These are phyloP conservation scores for Mucor circinelloides DNA, from an alignment of 371 early-diverging fungal genomes.

Conservation along the genomic window DNA sequence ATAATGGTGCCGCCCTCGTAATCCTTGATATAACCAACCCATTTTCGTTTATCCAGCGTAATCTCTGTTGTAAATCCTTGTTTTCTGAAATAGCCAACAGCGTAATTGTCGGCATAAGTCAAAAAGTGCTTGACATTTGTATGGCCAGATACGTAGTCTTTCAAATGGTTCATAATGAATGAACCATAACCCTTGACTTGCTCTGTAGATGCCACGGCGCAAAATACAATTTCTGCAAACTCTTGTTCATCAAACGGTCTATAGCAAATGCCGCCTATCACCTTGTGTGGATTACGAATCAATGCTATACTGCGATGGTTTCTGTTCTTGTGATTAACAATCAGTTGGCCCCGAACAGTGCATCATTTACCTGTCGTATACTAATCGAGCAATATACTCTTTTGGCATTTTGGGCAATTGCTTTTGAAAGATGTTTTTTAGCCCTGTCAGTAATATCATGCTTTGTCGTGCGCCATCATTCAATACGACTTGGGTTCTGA, in stretches of 20 bases:
- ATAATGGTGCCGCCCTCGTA: conserved; percentile 99
- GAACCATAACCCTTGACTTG: conserved; percentile 99
- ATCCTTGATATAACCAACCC: conserved; percentile 99
- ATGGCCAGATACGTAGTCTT: conserved; percentile 79
- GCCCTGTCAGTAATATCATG: conserved; percentile 89
- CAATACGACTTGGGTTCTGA: conserved; percentile 73
- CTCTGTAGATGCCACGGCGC: conserved; percentile 94
- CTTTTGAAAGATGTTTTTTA: conserved; percentile 97
- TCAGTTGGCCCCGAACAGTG: neutral
- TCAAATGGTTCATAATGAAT: conserved; percentile 91
- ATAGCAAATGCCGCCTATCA: conserved; percentile 98
- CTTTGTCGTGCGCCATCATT: conserved; percentile 82
- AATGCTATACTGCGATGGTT: conserved; percentile 84
- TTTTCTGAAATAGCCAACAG: conserved; percentile 99
- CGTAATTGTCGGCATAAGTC: conserved; percentile 99
- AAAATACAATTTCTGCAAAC: conserved; percentile 99
- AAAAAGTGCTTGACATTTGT: conserved; percentile 86
- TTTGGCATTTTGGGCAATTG: conserved; percentile 99
- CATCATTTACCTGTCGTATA: conserved; percentile 75
- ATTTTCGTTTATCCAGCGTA: conserved; percentile 88
- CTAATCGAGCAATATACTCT: conserved; percentile 98
- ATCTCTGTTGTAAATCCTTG: conserved; percentile 99
- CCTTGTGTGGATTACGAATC: conserved; percentile 61
- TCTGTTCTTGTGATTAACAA: conserved; percentile 36
- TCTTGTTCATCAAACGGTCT: conserved; percentile 88